Percentiles rank a stretch among this genome's conserved stretches.
Conservation (phyloP, 495 filamentous ascomycete species). For the Elasticomyces elasticus region DNA sequence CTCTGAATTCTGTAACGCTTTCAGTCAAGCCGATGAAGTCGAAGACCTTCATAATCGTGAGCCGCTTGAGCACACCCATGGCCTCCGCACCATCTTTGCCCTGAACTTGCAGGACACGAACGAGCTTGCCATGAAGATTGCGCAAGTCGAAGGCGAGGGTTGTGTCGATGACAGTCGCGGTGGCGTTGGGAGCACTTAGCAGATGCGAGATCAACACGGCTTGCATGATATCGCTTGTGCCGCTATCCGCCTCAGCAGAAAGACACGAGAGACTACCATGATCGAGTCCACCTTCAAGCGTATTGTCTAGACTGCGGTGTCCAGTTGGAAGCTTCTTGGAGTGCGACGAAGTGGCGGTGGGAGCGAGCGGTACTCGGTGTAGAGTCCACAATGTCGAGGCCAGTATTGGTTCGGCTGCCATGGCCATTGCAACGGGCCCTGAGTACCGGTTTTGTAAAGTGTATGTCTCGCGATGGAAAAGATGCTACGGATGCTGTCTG, state of each 20-base stretch:
- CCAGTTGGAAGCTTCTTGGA: conserved; percentile 17
- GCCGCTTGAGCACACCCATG: conserved; percentile 36
- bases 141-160: conserved; percentile 26
- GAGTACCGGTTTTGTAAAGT: too few species aligned
- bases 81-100: background rate
- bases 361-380: background rate
- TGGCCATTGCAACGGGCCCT: conserved; percentile 3
- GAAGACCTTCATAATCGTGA: conserved; percentile 49
- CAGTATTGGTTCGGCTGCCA: conserved; percentile 17
- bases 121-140: background rate
- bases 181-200: conserved; percentile 9
- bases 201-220: conserved; percentile 22
- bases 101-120: background rate
- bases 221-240: conserved; percentile 10
- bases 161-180: conserved; percentile 28
- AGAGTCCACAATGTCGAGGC: conserved; percentile 16
- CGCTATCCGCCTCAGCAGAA: background rate
- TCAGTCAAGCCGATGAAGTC: conserved; percentile 51
- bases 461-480: too few species aligned
- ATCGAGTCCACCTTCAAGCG: conserved; percentile 23
- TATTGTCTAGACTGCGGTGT: conserved; percentile 19
- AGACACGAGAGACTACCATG: conserved; percentile 13
- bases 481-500: too few species aligned
- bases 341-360: background rate
- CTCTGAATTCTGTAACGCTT: conserved; percentile 39